Conservation (phyloP, 805 yeast species). For the Kodamaea neixiangensis region DNA sequence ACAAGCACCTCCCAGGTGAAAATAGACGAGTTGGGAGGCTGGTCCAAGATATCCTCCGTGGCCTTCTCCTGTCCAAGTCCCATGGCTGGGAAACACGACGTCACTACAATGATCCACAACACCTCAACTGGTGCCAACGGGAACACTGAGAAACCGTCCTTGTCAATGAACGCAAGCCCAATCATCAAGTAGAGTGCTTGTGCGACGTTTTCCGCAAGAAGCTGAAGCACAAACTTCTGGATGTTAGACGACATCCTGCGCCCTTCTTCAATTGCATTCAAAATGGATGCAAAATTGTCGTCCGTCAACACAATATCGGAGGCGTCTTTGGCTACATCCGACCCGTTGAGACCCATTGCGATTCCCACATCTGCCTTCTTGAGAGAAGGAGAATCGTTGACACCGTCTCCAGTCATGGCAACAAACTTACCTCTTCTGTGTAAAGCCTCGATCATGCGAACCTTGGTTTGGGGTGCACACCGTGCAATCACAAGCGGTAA, state of each 20-base stretch:
- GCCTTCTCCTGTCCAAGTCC: slow-evolving; percentile 44
- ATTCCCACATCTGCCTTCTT: slow-evolving; percentile 31
- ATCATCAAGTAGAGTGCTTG: slow-evolving; percentile 39
- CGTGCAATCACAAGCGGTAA: slow-evolving; percentile 79
- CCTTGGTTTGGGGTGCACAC: slow-evolving; percentile 82
- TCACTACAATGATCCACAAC: slow-evolving; percentile 37
- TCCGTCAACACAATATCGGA: slow-evolving; percentile 30
- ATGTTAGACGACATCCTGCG: slow-evolving; percentile 36
- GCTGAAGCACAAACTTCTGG: slow-evolving; percentile 36
- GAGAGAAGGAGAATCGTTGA: slow-evolving; percentile 30
- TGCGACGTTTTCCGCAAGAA: slow-evolving; percentile 34
- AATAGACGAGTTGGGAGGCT: slow-evolving; percentile 38
- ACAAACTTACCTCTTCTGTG: slow-evolving; percentile 49
- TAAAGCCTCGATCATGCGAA: slow-evolving; percentile 75
- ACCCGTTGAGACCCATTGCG: slow-evolving; percentile 32
- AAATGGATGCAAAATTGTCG: slow-evolving; percentile 29
- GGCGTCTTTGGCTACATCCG: slow-evolving; percentile 32
- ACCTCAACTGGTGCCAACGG: slow-evolving; percentile 44
- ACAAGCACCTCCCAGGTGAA: slow-evolving; percentile 43
- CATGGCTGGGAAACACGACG: slow-evolving; percentile 41
- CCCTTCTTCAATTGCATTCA: slow-evolving; percentile 31
- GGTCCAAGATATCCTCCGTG: slow-evolving; percentile 37
- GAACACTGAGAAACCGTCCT: slow-evolving; percentile 36
- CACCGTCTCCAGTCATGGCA: slow-evolving; percentile 70
- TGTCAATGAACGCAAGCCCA: slow-evolving; percentile 38